Evolutionary conservation across 2,329 filamentous ascomycete genomes (phyloP).

Genomic region (Arthrinium puccinioides): DNA sequence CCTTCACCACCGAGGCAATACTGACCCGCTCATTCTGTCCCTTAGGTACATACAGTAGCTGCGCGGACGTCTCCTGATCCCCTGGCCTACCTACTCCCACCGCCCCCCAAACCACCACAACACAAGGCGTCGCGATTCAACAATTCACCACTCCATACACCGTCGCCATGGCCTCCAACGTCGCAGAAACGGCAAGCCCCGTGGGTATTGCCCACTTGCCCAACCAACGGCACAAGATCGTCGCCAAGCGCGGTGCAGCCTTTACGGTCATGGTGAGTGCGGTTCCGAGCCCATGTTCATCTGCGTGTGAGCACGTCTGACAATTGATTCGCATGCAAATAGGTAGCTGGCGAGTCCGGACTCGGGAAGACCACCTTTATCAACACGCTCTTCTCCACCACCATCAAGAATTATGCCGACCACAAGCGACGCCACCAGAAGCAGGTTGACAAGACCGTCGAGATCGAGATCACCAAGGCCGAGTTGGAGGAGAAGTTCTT

Average conservation of each 20-base stretch:
- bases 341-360: constrained; percentile 98
- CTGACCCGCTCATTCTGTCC: constrained; percentile 2
- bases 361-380: constrained; percentile 99
- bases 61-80: constrained; percentile 3
- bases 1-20: too few relatives aligned
- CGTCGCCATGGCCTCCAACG: constrained; percentile 17
- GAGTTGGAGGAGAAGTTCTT: constrained; percentile 99
- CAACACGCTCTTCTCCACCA: constrained; percentile 99
- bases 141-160: constrained; percentile 1
- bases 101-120: constrained; percentile 2
- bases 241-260: constrained; percentile 80
- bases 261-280: constrained; percentile 94
- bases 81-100: constrained; percentile 1
- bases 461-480: constrained; percentile 99
- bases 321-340: constrained; percentile 8
- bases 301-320: neutral
- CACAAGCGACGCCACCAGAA: constrained; percentile 99
- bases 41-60: too few relatives aligned
- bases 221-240: constrained; percentile 65
- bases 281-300: neutral
- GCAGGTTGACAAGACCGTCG: constrained; percentile 99
- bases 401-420: constrained; percentile 99
- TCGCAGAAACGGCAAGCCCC: constrained; percentile 52
- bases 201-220: constrained; percentile 71
- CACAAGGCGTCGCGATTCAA: constrained; percentile 20